Evolutionary conservation across 768 basidiomycete genomes (phyloP).

Genomic region (Mycena belliarum): DNA sequence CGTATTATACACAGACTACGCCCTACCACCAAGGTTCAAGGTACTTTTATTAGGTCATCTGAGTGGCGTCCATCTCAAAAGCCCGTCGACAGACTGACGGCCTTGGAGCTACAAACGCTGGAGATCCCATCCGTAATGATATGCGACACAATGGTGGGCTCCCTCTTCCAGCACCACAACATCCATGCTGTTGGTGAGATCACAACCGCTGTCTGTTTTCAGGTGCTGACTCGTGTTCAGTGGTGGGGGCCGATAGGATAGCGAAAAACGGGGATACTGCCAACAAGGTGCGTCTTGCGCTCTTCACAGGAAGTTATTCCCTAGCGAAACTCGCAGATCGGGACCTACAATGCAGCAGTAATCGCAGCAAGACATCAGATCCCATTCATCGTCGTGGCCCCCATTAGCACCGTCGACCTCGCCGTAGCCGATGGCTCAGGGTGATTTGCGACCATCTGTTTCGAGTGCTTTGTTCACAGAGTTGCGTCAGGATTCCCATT

Average conservation of each 20-base stretch:
- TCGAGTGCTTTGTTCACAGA: background rate
- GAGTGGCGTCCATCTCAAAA: background rate
- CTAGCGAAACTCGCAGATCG: conserved; percentile 48
- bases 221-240: conserved; percentile 27
- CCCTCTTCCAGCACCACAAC: conserved; percentile 82
- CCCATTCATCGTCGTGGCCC: conserved; percentile 92
- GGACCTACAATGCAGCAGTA: conserved; percentile 95
- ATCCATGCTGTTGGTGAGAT: conserved; percentile 76
- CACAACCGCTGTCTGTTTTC: no score
- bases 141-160: conserved; percentile 97
- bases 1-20: conserved; percentile 92
- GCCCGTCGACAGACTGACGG: conserved; percentile 76
- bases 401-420: conserved; percentile 90
- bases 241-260: conserved; percentile 86
- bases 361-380: conserved; percentile 85
- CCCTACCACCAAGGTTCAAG: conserved; percentile 93
- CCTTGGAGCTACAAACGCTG: conserved; percentile 84
- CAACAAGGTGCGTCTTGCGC: conserved; percentile 62
- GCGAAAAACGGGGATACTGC: conserved; percentile 95
- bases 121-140: conserved; percentile 90
- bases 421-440: conserved; percentile 67
- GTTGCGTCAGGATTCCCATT: conserved; percentile 73
- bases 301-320: background rate
- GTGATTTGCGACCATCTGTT: conserved; percentile 38
- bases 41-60: conserved; percentile 30